These are phyloP conservation scores for Aspergillus calidoustus DNA, from an alignment of 2,329 filamentous ascomycete species.

Conservation along the genomic window DNA sequence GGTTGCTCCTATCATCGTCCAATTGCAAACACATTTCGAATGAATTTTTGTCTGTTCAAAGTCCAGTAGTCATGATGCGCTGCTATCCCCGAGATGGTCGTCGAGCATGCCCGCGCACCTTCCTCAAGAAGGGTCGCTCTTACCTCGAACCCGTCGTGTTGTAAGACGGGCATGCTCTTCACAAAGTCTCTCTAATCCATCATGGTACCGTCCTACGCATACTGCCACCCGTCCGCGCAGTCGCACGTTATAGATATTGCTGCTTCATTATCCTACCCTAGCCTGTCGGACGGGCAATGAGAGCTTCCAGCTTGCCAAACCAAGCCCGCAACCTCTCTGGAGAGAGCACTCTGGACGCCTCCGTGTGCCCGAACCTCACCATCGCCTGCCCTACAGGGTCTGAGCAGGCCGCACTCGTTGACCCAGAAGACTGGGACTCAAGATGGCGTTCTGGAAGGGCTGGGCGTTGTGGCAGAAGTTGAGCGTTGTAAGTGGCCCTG, in stretches of 20 bases:
- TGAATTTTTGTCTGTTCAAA: no score
- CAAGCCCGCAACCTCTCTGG: neutral
- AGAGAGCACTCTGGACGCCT: neutral
- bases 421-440: neutral
- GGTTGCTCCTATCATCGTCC: no score
- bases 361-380: neutral
- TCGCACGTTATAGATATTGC: slow-evolving; percentile 4
- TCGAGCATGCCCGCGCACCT: neutral
- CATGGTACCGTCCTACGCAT: neutral
- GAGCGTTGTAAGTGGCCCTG: slow-evolving; percentile 71
- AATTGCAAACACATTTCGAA: no score
- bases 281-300: neutral
- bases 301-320: neutral
- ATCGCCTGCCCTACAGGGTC: neutral
- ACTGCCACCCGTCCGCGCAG: neutral
- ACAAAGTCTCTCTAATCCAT: neutral
- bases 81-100: neutral
- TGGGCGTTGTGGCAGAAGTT: slow-evolving; percentile 90
- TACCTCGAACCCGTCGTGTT: neutral
- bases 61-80: neutral
- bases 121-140: neutral
- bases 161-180: neutral
- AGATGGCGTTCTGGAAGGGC: slow-evolving; percentile 62
- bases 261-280: slow-evolving; percentile 2
- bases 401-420: neutral